phyloP scores from a whole-genome alignment of 1,284 basidiomycete species.

The Microbotryum lychnidis-dioicae region DNA sequence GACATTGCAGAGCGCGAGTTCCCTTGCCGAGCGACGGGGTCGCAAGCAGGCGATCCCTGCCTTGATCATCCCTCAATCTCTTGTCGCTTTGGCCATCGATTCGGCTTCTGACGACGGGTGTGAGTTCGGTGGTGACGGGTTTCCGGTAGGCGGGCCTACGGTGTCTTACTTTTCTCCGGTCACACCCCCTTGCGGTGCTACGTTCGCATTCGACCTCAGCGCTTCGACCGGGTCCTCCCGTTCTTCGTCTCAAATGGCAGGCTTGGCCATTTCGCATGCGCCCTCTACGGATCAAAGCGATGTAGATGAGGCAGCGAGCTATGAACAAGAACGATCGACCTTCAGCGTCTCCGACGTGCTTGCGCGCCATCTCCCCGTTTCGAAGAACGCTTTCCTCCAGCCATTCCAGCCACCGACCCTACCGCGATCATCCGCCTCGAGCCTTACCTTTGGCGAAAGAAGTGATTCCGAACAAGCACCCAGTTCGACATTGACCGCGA shows the following conservation, averaged over 20 bases:
- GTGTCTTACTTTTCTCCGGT: slow-evolving; percentile 1
- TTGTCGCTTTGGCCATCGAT: not conserved
- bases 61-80: not conserved
- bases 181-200: no score
- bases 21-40: not conserved
- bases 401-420: not conserved
- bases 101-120: not conserved
- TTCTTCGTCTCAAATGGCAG: not conserved
- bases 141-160: not conserved
- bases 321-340: no score
- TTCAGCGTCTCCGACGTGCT: no score
- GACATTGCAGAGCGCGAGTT: not conserved
- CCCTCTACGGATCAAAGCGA: no score
- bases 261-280: not conserved
- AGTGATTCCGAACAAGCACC: not conserved
- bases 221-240: not conserved
- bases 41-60: not conserved
- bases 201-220: no score
- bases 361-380: not conserved
- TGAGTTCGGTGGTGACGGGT: not conserved
- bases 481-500: not conserved
- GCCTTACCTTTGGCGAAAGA: no score
- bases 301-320: no score
- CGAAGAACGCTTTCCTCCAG: not conserved
- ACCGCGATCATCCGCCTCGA: no score